Evolutionary conservation across 345 rosid genomes (phyloP), one percentile per base, ranked within the genome.

Genomic region (Moringa oleifera): DNA sequence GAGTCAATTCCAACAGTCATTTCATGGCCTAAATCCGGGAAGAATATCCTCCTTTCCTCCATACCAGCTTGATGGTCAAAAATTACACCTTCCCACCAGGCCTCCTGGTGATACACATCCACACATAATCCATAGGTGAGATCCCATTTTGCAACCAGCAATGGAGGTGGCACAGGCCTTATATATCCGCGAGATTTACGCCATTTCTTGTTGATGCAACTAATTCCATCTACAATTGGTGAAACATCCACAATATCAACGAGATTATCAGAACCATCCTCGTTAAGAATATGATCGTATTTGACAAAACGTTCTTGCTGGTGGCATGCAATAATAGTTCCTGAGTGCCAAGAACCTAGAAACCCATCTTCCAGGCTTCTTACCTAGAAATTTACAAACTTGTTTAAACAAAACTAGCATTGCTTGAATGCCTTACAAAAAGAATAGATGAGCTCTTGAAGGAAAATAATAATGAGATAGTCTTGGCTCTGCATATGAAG

Each of bases 11-110:
- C 66, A 49, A 52, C 55, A 47, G 45, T 25, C 77, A 82, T 55
- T 68, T 91, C 89, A 71, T 91, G 92, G 23, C 98, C 98, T 64
- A 80, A 72, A 68, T 89, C 94, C 0, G 98, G 98, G 71, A 91
- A 91, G 77, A 88, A 89, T 25, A 91, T 67, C 51, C 55, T 77
- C 72, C 95, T 79, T 70, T 77, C 56, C 36, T 74, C 74, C 0
- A 66, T 65, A 36, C 80, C 89, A 64, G 69, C 74, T 16, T 69
- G 69, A 53, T 68, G 69, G 69, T 91, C 92, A 23, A 86, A 85
- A 60, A 89, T 15, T 33, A 91, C 96, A 59, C 98, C 98, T 78
- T 91, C 98, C 98, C 96, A 86, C 96, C 96, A 89, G 36, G 83
- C 80, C 0, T 83, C 92, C 51, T 25, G 52, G 73, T 69, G 57